phyloP scores from a whole-genome alignment of 148 eudicot species.

The Rheum nobile region DNA sequence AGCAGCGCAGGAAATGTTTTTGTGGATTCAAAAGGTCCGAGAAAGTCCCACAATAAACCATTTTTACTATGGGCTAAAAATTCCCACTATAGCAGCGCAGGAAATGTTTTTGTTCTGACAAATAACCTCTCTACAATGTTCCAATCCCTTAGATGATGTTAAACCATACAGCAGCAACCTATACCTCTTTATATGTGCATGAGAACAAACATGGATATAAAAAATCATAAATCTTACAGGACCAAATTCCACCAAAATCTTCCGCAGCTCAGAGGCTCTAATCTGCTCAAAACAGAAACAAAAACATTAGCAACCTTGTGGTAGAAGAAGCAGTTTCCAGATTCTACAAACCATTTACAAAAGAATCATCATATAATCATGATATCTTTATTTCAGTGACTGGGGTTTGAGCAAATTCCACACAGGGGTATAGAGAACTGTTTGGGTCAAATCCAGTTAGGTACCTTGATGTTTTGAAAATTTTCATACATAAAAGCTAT shows the following conservation, averaged over 20 bases:
- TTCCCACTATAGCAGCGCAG: background rate
- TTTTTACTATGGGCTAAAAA: background rate
- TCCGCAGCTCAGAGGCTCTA: conserved; percentile 86
- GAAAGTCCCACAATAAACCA: background rate
- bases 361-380: background rate
- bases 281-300: conserved; percentile 31
- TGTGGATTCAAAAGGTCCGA: background rate
- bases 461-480: background rate
- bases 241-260: conserved; percentile 76
- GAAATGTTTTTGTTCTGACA: background rate
- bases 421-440: background rate
- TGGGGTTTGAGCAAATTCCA: background rate
- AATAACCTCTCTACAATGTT: background rate
- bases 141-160: background rate
- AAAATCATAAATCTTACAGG: conserved; percentile 39
- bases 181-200: background rate
- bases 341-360: background rate
- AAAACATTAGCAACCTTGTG: background rate
- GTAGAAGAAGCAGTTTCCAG: background rate
- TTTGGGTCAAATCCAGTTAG: background rate
- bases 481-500: background rate
- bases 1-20: background rate
- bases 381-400: background rate
- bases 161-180: background rate
- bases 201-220: background rate